Conservation (phyloP, 2,329 filamentous ascomycete species). For the Exophiala mesophila region DNA sequence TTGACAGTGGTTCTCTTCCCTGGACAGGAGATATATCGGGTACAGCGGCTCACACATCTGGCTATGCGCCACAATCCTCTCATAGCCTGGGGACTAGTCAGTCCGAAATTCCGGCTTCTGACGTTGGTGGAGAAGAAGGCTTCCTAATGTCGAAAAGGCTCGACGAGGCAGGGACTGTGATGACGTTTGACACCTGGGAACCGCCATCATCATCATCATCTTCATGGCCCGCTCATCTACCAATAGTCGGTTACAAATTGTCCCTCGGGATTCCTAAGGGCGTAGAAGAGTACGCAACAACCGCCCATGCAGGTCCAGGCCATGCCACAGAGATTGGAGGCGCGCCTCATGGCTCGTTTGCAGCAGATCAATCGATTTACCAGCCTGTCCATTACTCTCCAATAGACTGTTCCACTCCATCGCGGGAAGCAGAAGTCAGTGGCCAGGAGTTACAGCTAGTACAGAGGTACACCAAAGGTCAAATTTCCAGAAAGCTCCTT, state of each 20-base stretch:
- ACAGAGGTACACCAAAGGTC: conserved; percentile 7
- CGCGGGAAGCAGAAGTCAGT: conserved; percentile 4
- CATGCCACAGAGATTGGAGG: conserved; percentile 3
- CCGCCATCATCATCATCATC: conserved; percentile 6
- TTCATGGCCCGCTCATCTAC: conserved; percentile 1
- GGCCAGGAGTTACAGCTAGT: conserved; percentile 7
- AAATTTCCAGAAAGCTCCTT: conserved; percentile 31
- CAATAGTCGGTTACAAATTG: conserved; percentile 2
- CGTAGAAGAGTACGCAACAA: conserved; percentile 5
- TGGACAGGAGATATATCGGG: conserved; percentile 2
- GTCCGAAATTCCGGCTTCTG: conserved; percentile 3
- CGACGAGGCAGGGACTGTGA: conserved; percentile 2
- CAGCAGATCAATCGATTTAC: conserved; percentile 1
- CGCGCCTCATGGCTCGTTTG: conserved; percentile 4
- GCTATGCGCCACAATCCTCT: conserved; percentile 4
- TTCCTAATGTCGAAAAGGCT: conserved; percentile 3
- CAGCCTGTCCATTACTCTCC: neutral
- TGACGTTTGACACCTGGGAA: conserved; percentile 4
- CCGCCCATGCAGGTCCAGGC: conserved; percentile 1
- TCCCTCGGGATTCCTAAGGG: neutral
- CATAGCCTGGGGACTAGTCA: conserved; percentile 1
- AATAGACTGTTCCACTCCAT: neutral
- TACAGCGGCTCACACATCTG: neutral
- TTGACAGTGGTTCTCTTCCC: conserved; percentile 3
- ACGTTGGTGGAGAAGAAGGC: conserved; percentile 4